A percentile compares a stretch with the other conserved stretches of the same genome.
phyloP scores from a whole-genome alignment of 257 asterid genomes.

The Coffea eugenioides region DNA sequence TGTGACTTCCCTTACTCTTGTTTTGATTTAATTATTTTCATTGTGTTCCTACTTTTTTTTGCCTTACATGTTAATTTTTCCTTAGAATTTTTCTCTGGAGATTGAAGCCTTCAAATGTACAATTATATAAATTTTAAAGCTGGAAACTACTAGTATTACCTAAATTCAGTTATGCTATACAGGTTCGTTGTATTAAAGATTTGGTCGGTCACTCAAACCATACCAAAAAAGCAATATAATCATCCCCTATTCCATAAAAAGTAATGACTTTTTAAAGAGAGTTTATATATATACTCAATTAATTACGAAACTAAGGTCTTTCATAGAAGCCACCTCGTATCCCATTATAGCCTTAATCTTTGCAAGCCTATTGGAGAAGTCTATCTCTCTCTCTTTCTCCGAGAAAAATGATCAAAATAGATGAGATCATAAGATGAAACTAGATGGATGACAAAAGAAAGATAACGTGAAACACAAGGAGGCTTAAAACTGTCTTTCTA shows the following conservation, averaged over 20 bases:
- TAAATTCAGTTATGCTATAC: slow-evolving; percentile 5
- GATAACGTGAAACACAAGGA: slow-evolving; percentile 33
- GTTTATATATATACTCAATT: neutral
- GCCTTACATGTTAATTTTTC: neutral
- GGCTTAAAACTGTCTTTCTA: slow-evolving; percentile 21
- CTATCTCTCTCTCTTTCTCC: slow-evolving; percentile 6
- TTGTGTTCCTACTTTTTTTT: neutral
- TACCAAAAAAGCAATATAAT: slow-evolving; percentile 11
- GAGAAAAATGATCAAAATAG: neutral
- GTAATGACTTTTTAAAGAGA: neutral
- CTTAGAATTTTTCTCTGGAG: neutral
- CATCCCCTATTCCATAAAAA: neutral
- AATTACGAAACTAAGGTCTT: slow-evolving; percentile 8
- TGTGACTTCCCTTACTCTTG: neutral
- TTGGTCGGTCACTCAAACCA: slow-evolving; percentile 4
- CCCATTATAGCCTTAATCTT: slow-evolving; percentile 37
- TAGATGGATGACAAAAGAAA: slow-evolving; percentile 8
- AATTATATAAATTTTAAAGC: neutral
- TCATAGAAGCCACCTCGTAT: slow-evolving; percentile 30
- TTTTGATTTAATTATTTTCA: neutral
- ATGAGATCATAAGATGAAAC: slow-evolving; percentile 11
- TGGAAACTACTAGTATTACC: neutral
- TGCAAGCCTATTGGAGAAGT: slow-evolving; percentile 27
- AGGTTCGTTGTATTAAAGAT: neutral
- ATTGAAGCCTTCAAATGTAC: neutral